Base-by-base conservation (phyloP, 2,329 filamentous ascomycete genomes). In the Fusarium luffae region DNA sequence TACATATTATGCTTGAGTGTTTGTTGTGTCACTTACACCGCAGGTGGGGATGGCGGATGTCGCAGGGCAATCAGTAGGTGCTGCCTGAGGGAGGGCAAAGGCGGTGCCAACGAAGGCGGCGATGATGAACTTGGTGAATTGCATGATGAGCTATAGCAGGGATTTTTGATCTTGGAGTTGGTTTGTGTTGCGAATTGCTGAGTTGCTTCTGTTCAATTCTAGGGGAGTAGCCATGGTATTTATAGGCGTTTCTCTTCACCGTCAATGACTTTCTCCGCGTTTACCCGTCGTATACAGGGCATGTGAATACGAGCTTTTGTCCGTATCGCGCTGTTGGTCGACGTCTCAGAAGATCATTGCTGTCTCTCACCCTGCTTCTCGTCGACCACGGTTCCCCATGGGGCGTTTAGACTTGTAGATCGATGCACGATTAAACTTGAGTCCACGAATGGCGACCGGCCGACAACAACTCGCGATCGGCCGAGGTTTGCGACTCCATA, bases 31-130 rank as follows among this genome's bases (percentile, higher is more conserved):
- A 54, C 68, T 55, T 54, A 71, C 69, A 54, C 69, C 69, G 6
- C 69, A 71, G n/a, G 65, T 60, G 7, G 69, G 69, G 30, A 71
- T 69, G 18, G 69, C 69, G 27, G 69, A 71, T n/a, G 68, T 71
- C 52, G 55, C 5, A 13, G 65, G 57, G 25, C 69, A 71, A 11
- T 59, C 68, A 23, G 68, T 68, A 16, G 50, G 42, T 7, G 27
- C 55, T 42, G 68, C 69, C 32, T 71, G 69, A 12, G 68, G 68
- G 10, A 70, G 25, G 50, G 60, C 58, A 25, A 71, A 66, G 14
- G 49, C 27, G 48, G 52, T 47, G 28, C 65, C 40, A 19, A 68
- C 49, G 18, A 71, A 54, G 21, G 57, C 55, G 32, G 52, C 55
- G 12, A 66, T 14, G 27, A 71, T n/a, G 52, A 71, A 54, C 4